These are phyloP conservation scores for Ceratobasidium sp. DNA, from an alignment of 1,284 basidiomycete species.

Conservation along the genomic window DNA sequence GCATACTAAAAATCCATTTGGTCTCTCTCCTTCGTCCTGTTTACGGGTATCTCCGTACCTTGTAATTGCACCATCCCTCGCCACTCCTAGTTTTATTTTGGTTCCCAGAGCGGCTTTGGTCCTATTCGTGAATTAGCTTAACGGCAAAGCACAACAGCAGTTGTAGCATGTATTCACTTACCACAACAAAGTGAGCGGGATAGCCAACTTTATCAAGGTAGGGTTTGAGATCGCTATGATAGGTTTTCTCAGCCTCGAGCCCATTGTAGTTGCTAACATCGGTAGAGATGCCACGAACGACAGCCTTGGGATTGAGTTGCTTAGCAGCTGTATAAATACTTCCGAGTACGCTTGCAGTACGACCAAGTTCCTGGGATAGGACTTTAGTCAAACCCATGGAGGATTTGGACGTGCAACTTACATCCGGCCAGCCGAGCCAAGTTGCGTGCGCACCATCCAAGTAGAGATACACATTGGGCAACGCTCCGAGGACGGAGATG, in stretches of 20 bases:
- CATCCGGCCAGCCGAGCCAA: constrained; percentile 20
- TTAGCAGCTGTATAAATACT: constrained; percentile 11
- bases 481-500: too few relatives aligned
- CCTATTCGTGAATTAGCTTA: not conserved
- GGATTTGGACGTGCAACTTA: not conserved
- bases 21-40: too few relatives aligned
- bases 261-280: constrained; percentile 32
- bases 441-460: constrained; percentile 28
- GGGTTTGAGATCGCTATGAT: constrained; percentile 2
- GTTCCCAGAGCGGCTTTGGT: constrained; percentile 29
- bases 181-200: constrained; percentile 24
- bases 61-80: constrained; percentile 20
- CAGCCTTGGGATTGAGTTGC: too few relatives aligned
- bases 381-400: not conserved
- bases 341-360: constrained; percentile 9
- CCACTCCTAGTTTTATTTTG: constrained; percentile 18
- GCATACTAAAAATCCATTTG: not conserved
- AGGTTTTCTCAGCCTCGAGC: constrained; percentile 9
- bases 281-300: too few relatives aligned
- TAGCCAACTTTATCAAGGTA: too few relatives aligned
- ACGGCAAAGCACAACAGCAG: not conserved
- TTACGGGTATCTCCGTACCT: not conserved
- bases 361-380: constrained; percentile 5
- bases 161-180: not conserved
- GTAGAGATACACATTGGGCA: constrained; percentile 13